These are phyloP conservation scores for Liquidambar formosana DNA, from an alignment of 164 flowering plant genomes.

Conservation along the genomic window DNA sequence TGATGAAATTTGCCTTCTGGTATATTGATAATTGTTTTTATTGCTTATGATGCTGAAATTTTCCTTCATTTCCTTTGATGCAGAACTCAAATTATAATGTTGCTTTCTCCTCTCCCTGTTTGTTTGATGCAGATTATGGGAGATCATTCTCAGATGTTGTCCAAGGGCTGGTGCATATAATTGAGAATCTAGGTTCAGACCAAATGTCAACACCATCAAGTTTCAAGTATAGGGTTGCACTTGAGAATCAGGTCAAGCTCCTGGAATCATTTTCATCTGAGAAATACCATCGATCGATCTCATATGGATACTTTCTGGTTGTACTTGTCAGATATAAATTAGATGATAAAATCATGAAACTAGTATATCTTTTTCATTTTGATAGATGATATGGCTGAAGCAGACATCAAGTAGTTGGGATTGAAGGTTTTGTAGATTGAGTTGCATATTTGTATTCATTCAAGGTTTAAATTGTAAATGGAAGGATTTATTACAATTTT, in stretches of 20 bases:
- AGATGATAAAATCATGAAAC: neutral
- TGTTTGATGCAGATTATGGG: conserved; percentile 73
- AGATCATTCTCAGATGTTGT: conserved; percentile 74
- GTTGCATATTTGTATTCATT: neutral
- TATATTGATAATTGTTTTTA: neutral
- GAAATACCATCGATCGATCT: neutral
- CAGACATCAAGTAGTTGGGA: neutral
- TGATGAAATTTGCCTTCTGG: neutral
- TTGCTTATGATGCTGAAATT: neutral
- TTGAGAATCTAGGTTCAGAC: conserved; percentile 64
- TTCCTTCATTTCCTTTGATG: neutral
- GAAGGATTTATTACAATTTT: neutral
- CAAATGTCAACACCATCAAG: conserved; percentile 60
- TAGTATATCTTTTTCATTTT: too few species aligned
- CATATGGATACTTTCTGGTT: neutral
- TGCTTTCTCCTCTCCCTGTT: neutral
- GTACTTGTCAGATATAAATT: neutral
- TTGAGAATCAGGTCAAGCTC: conserved; percentile 80
- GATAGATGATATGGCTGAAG: neutral
- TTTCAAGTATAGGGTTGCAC: conserved; percentile 74
- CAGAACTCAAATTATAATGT: neutral
- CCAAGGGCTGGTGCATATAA: conserved; percentile 63
- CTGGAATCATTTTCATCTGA: conserved; percentile 1
- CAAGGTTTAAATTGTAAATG: neutral
- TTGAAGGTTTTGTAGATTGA: neutral